These are phyloP conservation scores for Penicillium coffeae DNA, from an alignment of 495 filamentous ascomycete genomes.

Conservation along the genomic window DNA sequence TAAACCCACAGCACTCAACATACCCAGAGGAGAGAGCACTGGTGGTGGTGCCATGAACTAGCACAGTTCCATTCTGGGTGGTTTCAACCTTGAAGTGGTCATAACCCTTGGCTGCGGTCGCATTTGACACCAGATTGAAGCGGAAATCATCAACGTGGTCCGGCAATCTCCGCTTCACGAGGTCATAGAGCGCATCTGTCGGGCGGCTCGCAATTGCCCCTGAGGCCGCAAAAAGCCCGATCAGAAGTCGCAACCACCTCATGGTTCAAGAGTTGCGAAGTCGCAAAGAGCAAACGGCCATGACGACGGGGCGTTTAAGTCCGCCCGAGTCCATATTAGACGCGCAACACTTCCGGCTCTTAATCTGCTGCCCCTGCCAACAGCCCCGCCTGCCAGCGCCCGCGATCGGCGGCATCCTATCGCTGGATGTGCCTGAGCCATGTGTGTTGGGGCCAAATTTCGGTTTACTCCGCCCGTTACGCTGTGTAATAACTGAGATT, in stretches of 20 bases:
- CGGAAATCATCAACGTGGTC: conserved; percentile 37
- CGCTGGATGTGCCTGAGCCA: neutral
- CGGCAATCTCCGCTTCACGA: conserved; percentile 45
- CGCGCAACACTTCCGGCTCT: too few relatives aligned
- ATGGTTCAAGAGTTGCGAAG: too few relatives aligned
- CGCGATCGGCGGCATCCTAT: neutral
- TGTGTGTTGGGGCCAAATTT: neutral
- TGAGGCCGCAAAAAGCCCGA: conserved; percentile 8
- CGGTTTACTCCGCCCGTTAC: too few relatives aligned
- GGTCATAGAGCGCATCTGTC: conserved; percentile 39
- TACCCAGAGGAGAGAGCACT: conserved; percentile 47
- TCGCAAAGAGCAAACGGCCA: too few relatives aligned
- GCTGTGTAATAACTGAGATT: too few relatives aligned
- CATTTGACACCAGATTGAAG: conserved; percentile 30
- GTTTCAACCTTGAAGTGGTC: conserved; percentile 43
- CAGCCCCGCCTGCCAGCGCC: neutral
- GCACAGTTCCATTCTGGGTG: conserved; percentile 34
- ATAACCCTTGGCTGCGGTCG: conserved; percentile 18
- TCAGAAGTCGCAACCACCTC: conserved; percentile 10
- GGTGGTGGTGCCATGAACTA: conserved; percentile 41
- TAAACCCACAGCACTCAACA: conserved; percentile 6
- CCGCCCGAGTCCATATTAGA: too few relatives aligned
- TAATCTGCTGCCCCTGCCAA: too few relatives aligned
- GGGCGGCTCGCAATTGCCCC: conserved; percentile 24
- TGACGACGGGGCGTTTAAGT: too few relatives aligned